Evolutionary conservation across 2,329 filamentous ascomycete species (phyloP).

Genomic region (Talaromyces piceae): DNA sequence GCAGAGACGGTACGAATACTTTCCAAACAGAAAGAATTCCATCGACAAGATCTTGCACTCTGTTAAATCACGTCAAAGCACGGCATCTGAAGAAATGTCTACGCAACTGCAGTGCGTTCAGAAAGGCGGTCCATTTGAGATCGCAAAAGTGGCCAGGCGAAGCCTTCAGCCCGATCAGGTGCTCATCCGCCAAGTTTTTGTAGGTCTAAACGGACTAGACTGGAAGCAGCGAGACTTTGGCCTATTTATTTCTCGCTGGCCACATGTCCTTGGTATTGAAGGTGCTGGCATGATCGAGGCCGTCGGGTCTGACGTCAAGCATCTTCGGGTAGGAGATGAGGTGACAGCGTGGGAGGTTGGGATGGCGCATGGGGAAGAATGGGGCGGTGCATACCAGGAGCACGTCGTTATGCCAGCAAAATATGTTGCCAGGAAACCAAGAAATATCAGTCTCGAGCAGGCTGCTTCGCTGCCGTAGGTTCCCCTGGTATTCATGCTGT

Average conservation of each 20-base stretch:
- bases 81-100: slow-evolving; percentile 3
- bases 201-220: slow-evolving; percentile 30
- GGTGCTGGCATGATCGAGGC: slow-evolving; percentile 28
- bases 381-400: slow-evolving; percentile 11
- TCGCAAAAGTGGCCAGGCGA: slow-evolving; percentile 2
- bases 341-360: slow-evolving; percentile 1
- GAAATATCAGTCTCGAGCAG: slow-evolving; percentile 22
- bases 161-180: slow-evolving; percentile 19
- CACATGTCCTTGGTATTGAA: slow-evolving; percentile 29
- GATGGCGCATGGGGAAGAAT: background rate
- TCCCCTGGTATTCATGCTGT: background rate
- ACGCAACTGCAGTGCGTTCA: slow-evolving; percentile 5
- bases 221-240: slow-evolving; percentile 26
- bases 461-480: slow-evolving; percentile 17
- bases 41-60: too few species aligned
- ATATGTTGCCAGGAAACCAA: slow-evolving; percentile 19
- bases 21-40: too few species aligned
- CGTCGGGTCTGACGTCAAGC: slow-evolving; percentile 23
- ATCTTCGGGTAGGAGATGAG: slow-evolving; percentile 7
- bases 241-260: slow-evolving; percentile 22
- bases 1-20: too few species aligned
- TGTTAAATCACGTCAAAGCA: background rate
- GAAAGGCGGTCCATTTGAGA: slow-evolving; percentile 7
- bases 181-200: slow-evolving; percentile 24
- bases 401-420: slow-evolving; percentile 15